phyloP scores from a whole-genome alignment of 1,284 basidiomycete species.

The Stereum hirsutum region DNA sequence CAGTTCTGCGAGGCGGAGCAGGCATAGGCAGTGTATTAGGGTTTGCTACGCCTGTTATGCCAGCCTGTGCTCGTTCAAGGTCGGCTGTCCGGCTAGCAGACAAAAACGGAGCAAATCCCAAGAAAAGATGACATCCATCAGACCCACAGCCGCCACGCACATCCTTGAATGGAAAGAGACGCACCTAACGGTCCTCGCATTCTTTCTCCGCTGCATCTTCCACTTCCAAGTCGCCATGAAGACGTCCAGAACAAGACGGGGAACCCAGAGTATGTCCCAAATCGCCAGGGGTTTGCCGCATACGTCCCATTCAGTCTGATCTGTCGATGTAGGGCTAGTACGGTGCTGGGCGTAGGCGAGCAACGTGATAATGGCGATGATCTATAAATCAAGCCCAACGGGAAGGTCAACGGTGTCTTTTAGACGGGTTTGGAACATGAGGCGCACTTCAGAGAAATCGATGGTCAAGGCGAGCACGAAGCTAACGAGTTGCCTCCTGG shows the following conservation, averaged over 20 bases:
- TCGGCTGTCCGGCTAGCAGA: background rate
- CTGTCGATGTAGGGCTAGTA: conserved; percentile 36
- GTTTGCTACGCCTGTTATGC: background rate
- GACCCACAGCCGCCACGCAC: background rate
- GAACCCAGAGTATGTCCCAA: conserved; percentile 66
- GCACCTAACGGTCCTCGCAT: conserved; percentile 16
- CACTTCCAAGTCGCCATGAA: conserved; percentile 55
- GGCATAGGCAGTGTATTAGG: background rate
- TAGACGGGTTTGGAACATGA: background rate
- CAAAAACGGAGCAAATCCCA: background rate
- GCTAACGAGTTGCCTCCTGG: conserved; percentile 48
- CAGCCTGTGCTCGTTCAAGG: background rate
- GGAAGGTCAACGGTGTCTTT: background rate
- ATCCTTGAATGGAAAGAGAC: conserved; percentile 18
- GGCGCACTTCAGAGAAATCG: conserved; percentile 46
- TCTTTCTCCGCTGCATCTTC: conserved; percentile 33
- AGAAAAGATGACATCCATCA: background rate
- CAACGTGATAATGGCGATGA: conserved; percentile 43
- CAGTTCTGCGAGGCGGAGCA: too few relatives aligned
- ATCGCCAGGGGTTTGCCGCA: conserved; percentile 60
- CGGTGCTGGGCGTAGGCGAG: conserved; percentile 39
- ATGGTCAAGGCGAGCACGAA: conserved; percentile 46
- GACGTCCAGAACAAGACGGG: conserved; percentile 43
- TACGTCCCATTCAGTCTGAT: conserved; percentile 50
- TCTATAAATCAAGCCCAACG: conserved; percentile 28